Conservation (phyloP, 2,329 filamentous ascomycete genomes). For the Drechslera avenae region DNA sequence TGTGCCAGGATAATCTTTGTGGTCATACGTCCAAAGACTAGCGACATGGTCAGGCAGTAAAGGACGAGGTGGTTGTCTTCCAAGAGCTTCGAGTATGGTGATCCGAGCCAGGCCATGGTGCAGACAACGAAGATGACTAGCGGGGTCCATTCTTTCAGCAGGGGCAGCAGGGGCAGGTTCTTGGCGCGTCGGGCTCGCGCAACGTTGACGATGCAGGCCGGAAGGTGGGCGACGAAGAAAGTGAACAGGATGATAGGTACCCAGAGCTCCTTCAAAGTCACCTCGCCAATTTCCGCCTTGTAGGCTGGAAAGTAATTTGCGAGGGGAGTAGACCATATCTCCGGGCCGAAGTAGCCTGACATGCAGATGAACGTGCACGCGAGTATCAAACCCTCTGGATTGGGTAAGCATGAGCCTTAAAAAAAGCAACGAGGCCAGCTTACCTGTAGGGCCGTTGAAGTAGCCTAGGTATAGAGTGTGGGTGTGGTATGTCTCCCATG, state of each 20-base stretch:
- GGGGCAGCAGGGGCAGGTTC: conserved; percentile 74
- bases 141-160: conserved; percentile 93
- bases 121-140: conserved; percentile 80
- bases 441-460: conserved; percentile 88
- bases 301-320: conserved; percentile 56
- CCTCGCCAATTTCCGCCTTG: conserved; percentile 66
- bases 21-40: conserved; percentile 97
- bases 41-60: conserved; percentile 92
- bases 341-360: conserved; percentile 85
- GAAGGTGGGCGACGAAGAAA: conserved; percentile 69
- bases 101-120: conserved; percentile 84
- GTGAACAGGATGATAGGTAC: conserved; percentile 61
- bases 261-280: conserved; percentile 88
- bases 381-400: conserved; percentile 80
- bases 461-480: conserved; percentile 95
- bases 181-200: conserved; percentile 73
- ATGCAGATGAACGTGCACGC: conserved; percentile 84
- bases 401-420: conserved; percentile 16
- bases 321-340: conserved; percentile 81
- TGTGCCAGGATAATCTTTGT: conserved; percentile 99
- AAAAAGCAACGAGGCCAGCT: not conserved
- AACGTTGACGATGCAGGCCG: conserved; percentile 89
- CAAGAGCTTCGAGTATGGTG: conserved; percentile 82
- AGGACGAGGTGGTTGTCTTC: conserved; percentile 85
- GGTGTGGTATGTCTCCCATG: conserved; percentile 99